Percentiles rank a stretch among this genome's conserved stretches.
phyloP scores from a whole-genome alignment of 169 alveolate genomes.

The Plasmodium vivax region DNA sequence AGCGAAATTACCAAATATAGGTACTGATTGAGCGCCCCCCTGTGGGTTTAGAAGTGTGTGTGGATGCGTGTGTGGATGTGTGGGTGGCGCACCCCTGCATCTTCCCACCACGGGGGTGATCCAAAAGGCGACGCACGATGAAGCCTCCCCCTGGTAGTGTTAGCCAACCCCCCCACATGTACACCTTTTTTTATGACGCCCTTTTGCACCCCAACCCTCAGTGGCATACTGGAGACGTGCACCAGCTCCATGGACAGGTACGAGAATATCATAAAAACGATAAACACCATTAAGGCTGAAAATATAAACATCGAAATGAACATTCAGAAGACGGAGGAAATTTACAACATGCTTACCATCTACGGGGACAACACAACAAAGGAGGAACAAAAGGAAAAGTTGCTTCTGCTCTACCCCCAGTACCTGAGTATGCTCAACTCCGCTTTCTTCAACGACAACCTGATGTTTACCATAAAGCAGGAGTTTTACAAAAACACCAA shows the following conservation, averaged over 20 bases:
- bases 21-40: not conserved
- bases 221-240: slow-evolving; percentile 39
- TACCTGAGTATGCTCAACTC: slow-evolving; percentile 61
- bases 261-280: slow-evolving; percentile 71
- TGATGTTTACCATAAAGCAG: slow-evolving; percentile 67
- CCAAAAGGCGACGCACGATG: not conserved
- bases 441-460: slow-evolving; percentile 66
- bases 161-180: not conserved
- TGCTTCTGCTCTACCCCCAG: slow-evolving; percentile 31
- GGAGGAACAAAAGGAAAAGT: slow-evolving; percentile 56
- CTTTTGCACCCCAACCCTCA: not conserved
- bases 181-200: not conserved
- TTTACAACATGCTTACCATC: slow-evolving; percentile 54
- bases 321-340: slow-evolving; percentile 72
- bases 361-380: slow-evolving; percentile 58
- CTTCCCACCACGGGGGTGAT: not conserved
- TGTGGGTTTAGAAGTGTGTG: not conserved
- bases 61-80: no score
- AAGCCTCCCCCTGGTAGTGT: not conserved
- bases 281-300: slow-evolving; percentile 65
- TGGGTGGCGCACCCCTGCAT: not conserved
- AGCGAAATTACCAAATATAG: slow-evolving; percentile 65
- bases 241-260: slow-evolving; percentile 70
- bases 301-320: slow-evolving; percentile 69
- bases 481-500: slow-evolving; percentile 70